Evolutionary conservation across 805 yeast genomes (phyloP), one percentile per base, ranked within the genome.

Genomic region (Candida nanaspora): DNA sequence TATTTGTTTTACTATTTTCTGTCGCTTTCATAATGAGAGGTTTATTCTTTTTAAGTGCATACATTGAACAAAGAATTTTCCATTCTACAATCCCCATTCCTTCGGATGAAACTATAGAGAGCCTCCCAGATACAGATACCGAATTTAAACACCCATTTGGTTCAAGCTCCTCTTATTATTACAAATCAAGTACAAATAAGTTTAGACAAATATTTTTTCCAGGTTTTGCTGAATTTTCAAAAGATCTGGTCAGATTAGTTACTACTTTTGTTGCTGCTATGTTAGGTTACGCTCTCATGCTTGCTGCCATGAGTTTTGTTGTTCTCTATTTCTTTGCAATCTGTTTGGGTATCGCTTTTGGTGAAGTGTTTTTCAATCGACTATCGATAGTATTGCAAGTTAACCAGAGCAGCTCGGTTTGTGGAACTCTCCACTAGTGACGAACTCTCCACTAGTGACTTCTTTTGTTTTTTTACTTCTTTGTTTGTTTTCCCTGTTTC

Each of bases 221-320:
- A 13, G 61, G 70, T 0, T 44, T 55, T 18, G 51, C 45, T 16
- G 69, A 68, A 28, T 18, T 71, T 6, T 51, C 62, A 30, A 66
- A 80, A 55, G 87, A 84, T 60, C 35, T 70, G 3, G 65, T 81
- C 6, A 66, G 91, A 50, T 59, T 80, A 15, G 28, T 70, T 0
- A 47, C 84, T 20, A 70, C 79, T 10, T 78, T 84, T 46, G 55
- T 76, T 15, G 74, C 84, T 3, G 82, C 84, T 18, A 66, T 82
- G 69, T 55, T 84, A 37, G 80, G 83, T 11, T 84, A 79, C 54
- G 81, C 81, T 28, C 61, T 84, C 51, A 84, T 84, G 94, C 69
- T 84, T 63, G 88, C 79, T 14, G 82, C 83, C 6, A 84, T 84
- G 94, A 68, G 82, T 32, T 83, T 68, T 55, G 72, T 82, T 8